These are phyloP conservation scores for Apocynum venetum DNA, from an alignment of 257 asterid species.

Conservation along the genomic window DNA sequence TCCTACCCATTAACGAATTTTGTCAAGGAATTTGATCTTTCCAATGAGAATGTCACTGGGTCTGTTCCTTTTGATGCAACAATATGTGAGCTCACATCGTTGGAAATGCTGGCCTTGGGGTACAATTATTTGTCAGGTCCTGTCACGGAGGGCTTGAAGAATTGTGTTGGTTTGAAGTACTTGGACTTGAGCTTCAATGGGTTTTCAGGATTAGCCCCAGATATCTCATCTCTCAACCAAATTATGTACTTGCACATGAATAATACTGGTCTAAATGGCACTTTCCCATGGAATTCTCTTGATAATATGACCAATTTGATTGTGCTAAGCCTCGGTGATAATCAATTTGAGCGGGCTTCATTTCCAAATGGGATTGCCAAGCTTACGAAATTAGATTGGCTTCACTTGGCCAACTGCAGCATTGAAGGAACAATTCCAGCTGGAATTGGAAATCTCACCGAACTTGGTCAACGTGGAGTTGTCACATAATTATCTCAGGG, in stretches of 20 bases:
- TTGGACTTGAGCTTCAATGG: slow-evolving; percentile 64
- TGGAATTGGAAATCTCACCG: slow-evolving; percentile 60
- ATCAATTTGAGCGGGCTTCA: slow-evolving; percentile 36
- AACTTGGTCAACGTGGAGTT: slow-evolving; percentile 53
- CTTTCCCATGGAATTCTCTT: slow-evolving; percentile 65
- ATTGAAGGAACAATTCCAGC: slow-evolving; percentile 64
- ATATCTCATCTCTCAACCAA: slow-evolving; percentile 34
- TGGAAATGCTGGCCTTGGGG: slow-evolving; percentile 65
- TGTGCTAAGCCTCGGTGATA: slow-evolving; percentile 71
- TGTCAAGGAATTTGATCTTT: slow-evolving; percentile 64
- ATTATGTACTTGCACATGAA: slow-evolving; percentile 52
- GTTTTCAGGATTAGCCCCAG: slow-evolving; percentile 60
- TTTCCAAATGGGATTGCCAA: slow-evolving; percentile 46
- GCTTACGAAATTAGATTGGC: slow-evolving; percentile 44
- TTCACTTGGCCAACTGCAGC: slow-evolving; percentile 64
- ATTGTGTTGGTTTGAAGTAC: slow-evolving; percentile 48
- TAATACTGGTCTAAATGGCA: slow-evolving; percentile 61
- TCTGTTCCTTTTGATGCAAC: slow-evolving; percentile 37
- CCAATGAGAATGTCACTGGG: slow-evolving; percentile 46
- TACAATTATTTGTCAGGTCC: slow-evolving; percentile 44
- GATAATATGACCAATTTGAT: slow-evolving; percentile 38
- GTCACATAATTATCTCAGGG: slow-evolving; percentile 48
- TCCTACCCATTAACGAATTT: slow-evolving; percentile 38
- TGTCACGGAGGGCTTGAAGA: slow-evolving; percentile 33
- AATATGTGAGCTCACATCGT: slow-evolving; percentile 48